Evolutionary conservation across 768 basidiomycete genomes (phyloP), one percentile per base, ranked within the genome.

Genomic region (Leccinum arenicola): DNA sequence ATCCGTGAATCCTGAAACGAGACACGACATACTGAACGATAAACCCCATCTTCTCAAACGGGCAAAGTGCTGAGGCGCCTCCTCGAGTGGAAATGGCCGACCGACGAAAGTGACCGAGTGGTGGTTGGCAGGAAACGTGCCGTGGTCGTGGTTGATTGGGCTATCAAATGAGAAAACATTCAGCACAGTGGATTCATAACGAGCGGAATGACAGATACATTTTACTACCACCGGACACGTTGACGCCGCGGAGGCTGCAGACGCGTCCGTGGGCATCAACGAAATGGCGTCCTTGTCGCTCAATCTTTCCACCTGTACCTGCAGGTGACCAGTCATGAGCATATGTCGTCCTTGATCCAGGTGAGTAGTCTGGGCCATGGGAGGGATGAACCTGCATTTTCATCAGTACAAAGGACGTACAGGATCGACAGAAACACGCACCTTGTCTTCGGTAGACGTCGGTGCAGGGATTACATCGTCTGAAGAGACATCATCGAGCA

Each of bases 11-110:
- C 5, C 12, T 11, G 17, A 21, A 21, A 29, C 6, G 17, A n/a
- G 6, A 43, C 14, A n/a, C 54, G 1, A 79, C 88, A 21, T 65
- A 94, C 94, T 78, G 68, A 94, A 92, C 0, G 90, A 88, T 64
- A 95, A 74, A 1, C 95, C 93, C 95, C 93, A 96, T 72, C 91
- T 77, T 49, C 90, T 77, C 38, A 96, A 74, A 51, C 94, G 78
- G 5, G 87, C 78, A 68, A 94, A 86, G 66, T 95, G 93, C 56
- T 91, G 86, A 31, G 83, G 89, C 0, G 96, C 95, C 61, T 98
- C 90, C 49, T 88, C 84, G 2, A 98, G 76, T 10, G 95, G 89
- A 70, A 98, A 98, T 1, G 97, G 97, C 19, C 94, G 78, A 11
- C 90, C 91, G 25, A 96, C 88, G 70, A 98, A 99, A 1, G 88